Percentiles rank a stretch among this genome's conserved stretches.
Conservation (phyloP, 305 asterid genomes). For the Solanum aculeatissimum region DNA sequence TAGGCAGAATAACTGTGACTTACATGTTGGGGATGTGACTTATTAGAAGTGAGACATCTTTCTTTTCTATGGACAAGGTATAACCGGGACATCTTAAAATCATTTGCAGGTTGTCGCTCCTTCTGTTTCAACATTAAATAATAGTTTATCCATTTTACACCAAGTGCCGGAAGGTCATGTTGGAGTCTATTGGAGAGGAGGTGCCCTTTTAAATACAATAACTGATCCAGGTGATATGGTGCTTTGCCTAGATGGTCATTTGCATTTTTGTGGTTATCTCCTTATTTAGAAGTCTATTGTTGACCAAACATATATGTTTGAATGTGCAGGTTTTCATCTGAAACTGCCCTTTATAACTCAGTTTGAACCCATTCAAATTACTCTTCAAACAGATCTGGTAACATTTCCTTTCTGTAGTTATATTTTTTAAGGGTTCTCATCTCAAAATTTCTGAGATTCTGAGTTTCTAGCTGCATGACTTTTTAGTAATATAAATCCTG, state of each 20-base stretch:
- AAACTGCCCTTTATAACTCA: slow-evolving; percentile 83
- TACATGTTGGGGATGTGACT: neutral
- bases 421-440: neutral
- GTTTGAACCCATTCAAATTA: slow-evolving; percentile 95
- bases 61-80: neutral
- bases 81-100: slow-evolving; percentile 5
- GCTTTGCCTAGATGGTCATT: neutral
- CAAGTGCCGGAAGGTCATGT: slow-evolving; percentile 99
- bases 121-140: slow-evolving; percentile 32
- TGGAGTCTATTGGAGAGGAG: slow-evolving; percentile 99
- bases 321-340: slow-evolving; percentile 59
- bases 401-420: slow-evolving; percentile 4
- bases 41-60: neutral
- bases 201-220: slow-evolving; percentile 72
- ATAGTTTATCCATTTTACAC: slow-evolving; percentile 60
- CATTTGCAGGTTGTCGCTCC: slow-evolving; percentile 47
- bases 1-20: neutral
- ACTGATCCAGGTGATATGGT: slow-evolving; percentile 62
- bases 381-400: slow-evolving; percentile 97
- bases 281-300: neutral
- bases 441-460: neutral
- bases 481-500: neutral
- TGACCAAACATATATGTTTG: neutral
- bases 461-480: neutral
- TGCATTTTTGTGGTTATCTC: neutral